Base-by-base conservation (phyloP, 352 stramenopile genomes). In the Phytophthora constricta region DNA sequence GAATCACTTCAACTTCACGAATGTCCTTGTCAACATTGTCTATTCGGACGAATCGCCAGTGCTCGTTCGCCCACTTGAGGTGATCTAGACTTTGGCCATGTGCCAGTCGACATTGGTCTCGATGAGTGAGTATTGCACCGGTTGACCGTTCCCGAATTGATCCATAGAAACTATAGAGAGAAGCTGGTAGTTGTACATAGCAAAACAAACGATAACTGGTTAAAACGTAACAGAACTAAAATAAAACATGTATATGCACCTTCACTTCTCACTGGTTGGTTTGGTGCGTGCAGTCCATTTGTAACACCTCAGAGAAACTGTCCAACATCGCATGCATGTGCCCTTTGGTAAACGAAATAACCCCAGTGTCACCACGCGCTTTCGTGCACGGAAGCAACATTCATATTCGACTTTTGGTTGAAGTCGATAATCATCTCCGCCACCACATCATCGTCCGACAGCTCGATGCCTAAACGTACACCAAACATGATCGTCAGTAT, bases 161-260 rank as follows among this genome's bases (percentile, higher is more conserved):
- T 68, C 51, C 51, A 62, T 55, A 17, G 41, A 28, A 4, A 68
- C 45, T 23, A 58, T 53, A 0, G 34, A 31, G 2, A 58, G 20
- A 25, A 68, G 26, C 34, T 68, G 61, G 4, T 68, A 63, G 31
- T 68, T 68, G 27, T 62, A 62, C 2, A 23, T 5, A 50, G 8
- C 27, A 34, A 39, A 39, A 49, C 10, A 20, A 53, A 41, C 26
- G 31, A 53, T 34, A 37, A 22, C 4, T 13, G 19, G 45, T 47
- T 22, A 47, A 65, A n/a, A n/a, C n/a, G n/a, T n/a, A n/a, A n/a
- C n/a, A n/a, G n/a, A n/a, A n/a, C n/a, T n/a, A n/a, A n/a, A n/a
- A n/a, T n/a, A n/a, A n/a, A n/a, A n/a, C n/a, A n/a, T n/a, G n/a
- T n/a, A n/a, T n/a, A n/a, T n/a, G n/a, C n/a, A n/a, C n/a, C n/a